These are phyloP conservation scores for Aspergillus niger DNA, from an alignment of 2,329 filamentous ascomycete genomes.

Conservation along the genomic window DNA sequence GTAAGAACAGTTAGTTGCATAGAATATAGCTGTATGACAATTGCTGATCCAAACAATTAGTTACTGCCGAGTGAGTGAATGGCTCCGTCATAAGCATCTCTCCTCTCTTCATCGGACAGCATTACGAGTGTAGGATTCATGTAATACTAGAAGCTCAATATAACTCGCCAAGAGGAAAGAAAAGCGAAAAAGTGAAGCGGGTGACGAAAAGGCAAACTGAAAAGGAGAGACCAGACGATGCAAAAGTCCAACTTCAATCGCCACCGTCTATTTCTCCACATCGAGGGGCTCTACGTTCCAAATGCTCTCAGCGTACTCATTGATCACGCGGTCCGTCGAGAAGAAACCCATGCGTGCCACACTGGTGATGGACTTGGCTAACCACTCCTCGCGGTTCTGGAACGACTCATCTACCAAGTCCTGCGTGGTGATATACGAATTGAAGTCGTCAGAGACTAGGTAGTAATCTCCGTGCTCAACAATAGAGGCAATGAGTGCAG, in stretches of 20 bases:
- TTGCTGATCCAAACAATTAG: background rate
- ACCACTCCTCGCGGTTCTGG: slow-evolving; percentile 88
- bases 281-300: slow-evolving; percentile 90
- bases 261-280: slow-evolving; percentile 39
- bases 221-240: background rate
- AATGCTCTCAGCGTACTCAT: slow-evolving; percentile 94
- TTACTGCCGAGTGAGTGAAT: background rate
- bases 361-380: slow-evolving; percentile 83
- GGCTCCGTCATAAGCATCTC: background rate
- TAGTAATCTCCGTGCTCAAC: slow-evolving; percentile 96
- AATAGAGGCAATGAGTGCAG: slow-evolving; percentile 80
- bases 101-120: background rate
- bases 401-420: slow-evolving; percentile 88
- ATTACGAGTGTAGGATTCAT: background rate
- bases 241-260: background rate
- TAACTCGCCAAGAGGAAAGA: background rate
- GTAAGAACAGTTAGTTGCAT: background rate
- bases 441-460: slow-evolving; percentile 95
- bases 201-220: background rate
- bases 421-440: slow-evolving; percentile 90
- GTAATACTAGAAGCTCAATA: background rate
- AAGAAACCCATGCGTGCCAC: slow-evolving; percentile 98
- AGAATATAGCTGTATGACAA: background rate
- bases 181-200: background rate
- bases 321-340: slow-evolving; percentile 90